These are phyloP conservation scores for Fragilaria crotonensis DNA, from an alignment of 108 stramenopile species.

Conservation along the genomic window DNA sequence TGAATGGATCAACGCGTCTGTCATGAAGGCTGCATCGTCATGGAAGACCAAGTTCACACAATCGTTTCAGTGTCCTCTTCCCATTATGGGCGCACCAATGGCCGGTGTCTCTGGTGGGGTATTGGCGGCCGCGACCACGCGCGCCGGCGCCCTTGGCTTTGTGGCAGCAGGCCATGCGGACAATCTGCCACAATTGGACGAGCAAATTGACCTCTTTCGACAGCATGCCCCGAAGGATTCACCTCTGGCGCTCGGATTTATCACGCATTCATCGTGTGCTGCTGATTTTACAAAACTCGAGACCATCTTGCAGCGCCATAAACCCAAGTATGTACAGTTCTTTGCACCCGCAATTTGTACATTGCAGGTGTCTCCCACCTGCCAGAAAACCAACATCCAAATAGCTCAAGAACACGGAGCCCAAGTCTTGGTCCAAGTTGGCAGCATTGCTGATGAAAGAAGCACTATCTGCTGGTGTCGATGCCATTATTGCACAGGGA, in stretches of 20 bases:
- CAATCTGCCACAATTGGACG: slow-evolving; percentile 21
- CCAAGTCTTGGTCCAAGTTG: slow-evolving; percentile 64
- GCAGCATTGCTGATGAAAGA: slow-evolving; percentile 47
- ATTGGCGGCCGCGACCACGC: slow-evolving; percentile 49
- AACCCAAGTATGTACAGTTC: slow-evolving; percentile 59
- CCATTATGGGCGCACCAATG: slow-evolving; percentile 70
- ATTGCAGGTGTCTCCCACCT: background rate
- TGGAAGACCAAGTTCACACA: slow-evolving; percentile 30
- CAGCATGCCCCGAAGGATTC: slow-evolving; percentile 6
- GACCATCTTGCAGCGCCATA: slow-evolving; percentile 34
- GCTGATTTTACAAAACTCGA: slow-evolving; percentile 44
- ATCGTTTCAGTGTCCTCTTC: slow-evolving; percentile 20
- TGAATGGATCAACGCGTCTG: too few relatives aligned
- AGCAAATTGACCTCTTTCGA: slow-evolving; percentile 44
- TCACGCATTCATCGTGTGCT: slow-evolving; percentile 49
- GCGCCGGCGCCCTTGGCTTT: slow-evolving; percentile 68
- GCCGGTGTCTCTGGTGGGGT: slow-evolving; percentile 53
- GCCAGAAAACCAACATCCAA: slow-evolving; percentile 27
- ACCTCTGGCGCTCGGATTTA: slow-evolving; percentile 60
- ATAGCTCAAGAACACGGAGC: slow-evolving; percentile 40
- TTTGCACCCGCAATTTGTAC: slow-evolving; percentile 71
- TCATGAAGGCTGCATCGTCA: background rate
- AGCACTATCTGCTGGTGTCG: slow-evolving; percentile 45
- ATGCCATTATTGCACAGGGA: slow-evolving; percentile 72
- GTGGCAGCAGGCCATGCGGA: slow-evolving; percentile 64